Evolutionary conservation across 352 stramenopile genomes (phyloP), one percentile per base, ranked within the genome.

Genomic region (Phytophthora podocarpi): DNA sequence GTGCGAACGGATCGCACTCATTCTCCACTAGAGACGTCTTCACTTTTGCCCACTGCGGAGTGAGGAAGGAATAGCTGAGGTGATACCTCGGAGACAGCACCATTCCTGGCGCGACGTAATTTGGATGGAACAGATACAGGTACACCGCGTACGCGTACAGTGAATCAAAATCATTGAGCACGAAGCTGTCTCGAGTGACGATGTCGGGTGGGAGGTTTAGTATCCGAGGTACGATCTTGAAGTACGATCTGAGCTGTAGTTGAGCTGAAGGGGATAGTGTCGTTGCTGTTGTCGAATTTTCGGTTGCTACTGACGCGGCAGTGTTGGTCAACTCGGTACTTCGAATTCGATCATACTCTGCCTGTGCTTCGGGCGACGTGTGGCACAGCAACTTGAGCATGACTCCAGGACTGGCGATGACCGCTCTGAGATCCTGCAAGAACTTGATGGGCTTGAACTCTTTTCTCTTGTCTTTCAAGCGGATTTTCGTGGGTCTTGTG

Each of bases 301-400:
- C 78, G 7, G 74, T 64, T 8, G 65, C 54, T 27, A 71, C 37
- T 2, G 63, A 59, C 0, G 72, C 58, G 4, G 64, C 51, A 13
- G 57, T 61, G 20, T 54, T 70, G 4, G 60, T 50, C 6, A 67
- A 48, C 20, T 89, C 74, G 1, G 79, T 66, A 5, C 66, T 73
- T 65, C 70, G 73, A 20, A 86, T 70, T 2, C 62, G 63, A 31
- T 91, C 60, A 39, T 88, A 86, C 24, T 90, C 85, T 7, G 34
- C 47, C 16, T 80, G 63, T 2, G 85, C 80, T 31, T 89, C 74
- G 0, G 57, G 30, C 4, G 72, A 89, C 0, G 74, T 70, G 55
- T 92, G 81, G 23, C 76, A 91, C 15, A 94, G 64, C 20, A 94
- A 32, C 48, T 94, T 90, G 10, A 94, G 63, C 77, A 94, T 84